Percentiles rank a stretch among this genome's conserved stretches.
phyloP scores from a whole-genome alignment of 148 eudicot species.

The Fagopyrum homotropicum region DNA sequence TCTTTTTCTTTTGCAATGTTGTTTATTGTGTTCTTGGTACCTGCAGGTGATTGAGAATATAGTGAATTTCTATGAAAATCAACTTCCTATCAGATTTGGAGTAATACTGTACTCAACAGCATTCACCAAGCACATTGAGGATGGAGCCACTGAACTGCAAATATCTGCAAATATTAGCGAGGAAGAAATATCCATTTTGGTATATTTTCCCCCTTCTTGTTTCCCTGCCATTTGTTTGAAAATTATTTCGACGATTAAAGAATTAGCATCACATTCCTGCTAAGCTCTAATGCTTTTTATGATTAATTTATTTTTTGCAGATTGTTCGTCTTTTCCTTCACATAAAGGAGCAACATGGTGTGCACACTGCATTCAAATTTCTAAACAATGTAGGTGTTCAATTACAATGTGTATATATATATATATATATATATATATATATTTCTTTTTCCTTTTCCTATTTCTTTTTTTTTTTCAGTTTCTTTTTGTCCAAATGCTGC shows the following conservation, averaged over 20 bases:
- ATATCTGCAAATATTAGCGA: slow-evolving; percentile 24
- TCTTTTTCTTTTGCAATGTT: slow-evolving; percentile 9
- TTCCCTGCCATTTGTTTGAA: neutral
- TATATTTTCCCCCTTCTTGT: slow-evolving; percentile 22
- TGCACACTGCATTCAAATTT: slow-evolving; percentile 75
- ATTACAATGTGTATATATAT: neutral
- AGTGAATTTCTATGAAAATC: slow-evolving; percentile 68
- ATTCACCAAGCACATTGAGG: slow-evolving; percentile 44
- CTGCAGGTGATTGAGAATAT: slow-evolving; percentile 64
- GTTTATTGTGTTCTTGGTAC: slow-evolving; percentile 9
- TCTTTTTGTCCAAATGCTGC: neutral
- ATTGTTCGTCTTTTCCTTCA: slow-evolving; percentile 68
- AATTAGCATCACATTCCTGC: neutral
- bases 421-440: neutral
- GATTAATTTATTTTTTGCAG: slow-evolving; percentile 38
- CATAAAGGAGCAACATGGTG: slow-evolving; percentile 73
- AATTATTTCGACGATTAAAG: neutral
- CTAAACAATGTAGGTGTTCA: slow-evolving; percentile 65
- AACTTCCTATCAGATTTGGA: slow-evolving; percentile 90
- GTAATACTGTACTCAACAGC: slow-evolving; percentile 69
- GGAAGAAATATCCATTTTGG: slow-evolving; percentile 79
- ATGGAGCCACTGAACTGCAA: slow-evolving; percentile 40
- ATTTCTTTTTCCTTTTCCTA: too few species aligned
- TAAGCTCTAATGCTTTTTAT: slow-evolving; percentile 7
- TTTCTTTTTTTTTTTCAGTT: neutral